Conservation (phyloP, 2,329 filamentous ascomycete genomes). For the Fusarium sp. region DNA sequence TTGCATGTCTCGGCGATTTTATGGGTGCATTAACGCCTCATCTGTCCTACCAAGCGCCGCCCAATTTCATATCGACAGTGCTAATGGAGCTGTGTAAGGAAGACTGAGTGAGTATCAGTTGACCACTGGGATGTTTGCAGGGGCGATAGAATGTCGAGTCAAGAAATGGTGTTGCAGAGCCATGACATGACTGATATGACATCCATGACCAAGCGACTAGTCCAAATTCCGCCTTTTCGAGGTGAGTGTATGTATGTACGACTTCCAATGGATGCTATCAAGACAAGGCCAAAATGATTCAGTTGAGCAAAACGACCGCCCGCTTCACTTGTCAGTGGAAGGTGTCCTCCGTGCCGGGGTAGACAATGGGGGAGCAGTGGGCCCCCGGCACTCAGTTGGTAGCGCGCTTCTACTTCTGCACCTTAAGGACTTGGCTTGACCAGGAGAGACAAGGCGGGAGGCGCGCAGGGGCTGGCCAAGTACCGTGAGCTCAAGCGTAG, state of each 20-base stretch:
- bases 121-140: conserved; percentile 13
- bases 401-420: conserved; percentile 32
- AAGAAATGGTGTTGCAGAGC: conserved; percentile 6
- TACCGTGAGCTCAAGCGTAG: conserved; percentile 27
- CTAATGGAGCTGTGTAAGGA: not conserved
- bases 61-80: not conserved
- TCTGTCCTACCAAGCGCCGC: conserved; percentile 27
- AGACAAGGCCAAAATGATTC: conserved; percentile 12
- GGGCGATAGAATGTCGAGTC: not conserved
- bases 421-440: conserved; percentile 10
- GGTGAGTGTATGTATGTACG: not conserved
- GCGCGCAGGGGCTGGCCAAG: conserved; percentile 33
- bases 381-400: conserved; percentile 38
- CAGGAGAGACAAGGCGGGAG: conserved; percentile 31
- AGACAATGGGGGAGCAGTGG: conserved; percentile 29
- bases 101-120: not conserved
- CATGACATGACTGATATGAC: conserved; percentile 21
- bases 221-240: not conserved
- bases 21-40: conserved; percentile 36
- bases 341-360: conserved; percentile 11
- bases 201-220: conserved; percentile 11
- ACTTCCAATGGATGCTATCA: conserved; percentile 9
- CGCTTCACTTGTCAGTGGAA: conserved; percentile 12
- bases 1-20: conserved; percentile 42
- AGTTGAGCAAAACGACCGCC: conserved; percentile 21